A percentile compares a stretch with the other conserved stretches of the same genome.
Evolutionary conservation across 805 yeast species (phyloP).

Genomic region (Debaryomyces hansenii): DNA sequence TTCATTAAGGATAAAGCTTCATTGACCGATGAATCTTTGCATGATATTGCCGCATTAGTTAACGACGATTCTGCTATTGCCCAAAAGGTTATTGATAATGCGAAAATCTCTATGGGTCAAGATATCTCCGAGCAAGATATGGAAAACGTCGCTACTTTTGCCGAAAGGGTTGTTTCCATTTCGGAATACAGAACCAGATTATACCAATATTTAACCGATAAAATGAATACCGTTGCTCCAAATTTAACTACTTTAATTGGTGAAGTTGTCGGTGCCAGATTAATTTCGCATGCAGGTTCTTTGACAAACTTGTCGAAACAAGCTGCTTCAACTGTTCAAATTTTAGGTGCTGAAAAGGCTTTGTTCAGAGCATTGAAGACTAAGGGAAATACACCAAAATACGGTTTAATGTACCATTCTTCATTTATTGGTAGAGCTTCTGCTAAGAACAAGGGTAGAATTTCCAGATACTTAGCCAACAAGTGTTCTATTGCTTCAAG

Average conservation of each 20-base stretch:
- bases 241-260: conserved; percentile 95
- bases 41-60: conserved; percentile 86
- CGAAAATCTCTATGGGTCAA: conserved; percentile 98
- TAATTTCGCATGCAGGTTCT: conserved; percentile 98
- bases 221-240: conserved; percentile 98
- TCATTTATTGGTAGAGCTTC: conserved; percentile 92
- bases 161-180: conserved; percentile 88
- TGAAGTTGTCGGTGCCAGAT: conserved; percentile 98
- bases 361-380: conserved; percentile 94
- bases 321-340: conserved; percentile 99
- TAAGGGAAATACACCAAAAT: conserved; percentile 95
- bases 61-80: conserved; percentile 90
- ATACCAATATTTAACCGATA: conserved; percentile 84
- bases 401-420: conserved; percentile 93
- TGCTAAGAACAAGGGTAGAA: conserved; percentile 97
- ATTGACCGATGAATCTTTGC: conserved; percentile 88
- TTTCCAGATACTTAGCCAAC: conserved; percentile 97
- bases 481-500: conserved; percentile 98
- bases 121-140: conserved; percentile 94
- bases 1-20: conserved; percentile 85
- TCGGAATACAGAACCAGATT: conserved; percentile 86
- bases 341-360: conserved; percentile 96
- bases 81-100: conserved; percentile 88
- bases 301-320: conserved; percentile 94
- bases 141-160: conserved; percentile 87